Base-by-base conservation (phyloP, 108 stramenopile species). In the Fragilaria radians region DNA sequence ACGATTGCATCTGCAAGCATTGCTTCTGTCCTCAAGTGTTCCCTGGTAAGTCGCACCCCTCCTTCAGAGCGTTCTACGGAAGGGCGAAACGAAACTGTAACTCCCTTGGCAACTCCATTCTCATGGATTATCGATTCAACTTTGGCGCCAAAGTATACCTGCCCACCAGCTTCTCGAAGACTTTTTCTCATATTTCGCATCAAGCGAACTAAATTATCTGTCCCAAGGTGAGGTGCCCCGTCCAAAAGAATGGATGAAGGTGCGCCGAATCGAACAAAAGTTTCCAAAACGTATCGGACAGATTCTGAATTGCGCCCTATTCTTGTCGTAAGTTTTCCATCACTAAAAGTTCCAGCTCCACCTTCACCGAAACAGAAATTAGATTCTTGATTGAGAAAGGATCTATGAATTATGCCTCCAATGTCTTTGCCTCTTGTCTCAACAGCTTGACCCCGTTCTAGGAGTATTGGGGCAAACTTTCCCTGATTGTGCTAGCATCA, bases 291-390 rank as follows among this genome's bases (percentile, higher is more conserved):
- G 61, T 48, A 74, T 21, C 95, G 76, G 1, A 93, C 91, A 26
- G 61, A 63, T n/a, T 74, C 75, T n/a, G 72, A 71, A 60, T 95
- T 95, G 36, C 85, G 66, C 30, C 95, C 95, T 49, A 93, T 94
- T 19, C 96, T 65, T 18, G 96, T 97, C 14, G 96, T 97, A 1
- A 97, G 82, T 50, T 97, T 97, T 17, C 96, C 96, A 69, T 97
- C 96, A 51, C 83, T 85, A 94, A 94, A 97, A 0, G 96, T 97
- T 19, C 96, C 96, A 31, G 96, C 96, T 30, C 96, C 96, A 34
- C 96, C 96, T 71, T 97, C 96, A 1, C 96, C 96, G 64, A 91
- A 97, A 32, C 83, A 81, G 72, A 95, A 89, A 61, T 97, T 97
- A 53, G 71, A 74, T 59, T 93, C 88, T 9, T 68, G 49, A 63